A percentile compares a stretch with the other conserved stretches of the same genome.
These are phyloP conservation scores for Limtongozyma cylindracea DNA, from an alignment of 805 yeast species.

Conservation along the genomic window DNA sequence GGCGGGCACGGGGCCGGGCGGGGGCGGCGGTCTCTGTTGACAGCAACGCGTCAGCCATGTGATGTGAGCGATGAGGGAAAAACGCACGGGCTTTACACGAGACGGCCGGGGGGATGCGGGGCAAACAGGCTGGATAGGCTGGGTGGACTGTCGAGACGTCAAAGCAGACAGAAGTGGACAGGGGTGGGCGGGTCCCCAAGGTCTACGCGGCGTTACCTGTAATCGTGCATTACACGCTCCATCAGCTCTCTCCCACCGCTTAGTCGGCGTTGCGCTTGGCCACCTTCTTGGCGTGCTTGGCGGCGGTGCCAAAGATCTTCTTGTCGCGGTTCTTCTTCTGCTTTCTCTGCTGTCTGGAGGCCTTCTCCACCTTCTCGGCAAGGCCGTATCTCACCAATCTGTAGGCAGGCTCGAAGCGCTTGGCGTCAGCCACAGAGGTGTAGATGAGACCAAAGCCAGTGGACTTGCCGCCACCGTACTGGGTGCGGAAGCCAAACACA, in stretches of 20 bases:
- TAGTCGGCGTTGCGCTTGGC: slow-evolving; percentile 82
- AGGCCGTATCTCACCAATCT: slow-evolving; percentile 98
- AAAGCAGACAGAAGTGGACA: no score
- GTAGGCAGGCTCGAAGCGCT: slow-evolving; percentile 98
- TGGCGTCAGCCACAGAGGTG: slow-evolving; percentile 94
- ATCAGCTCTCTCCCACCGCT: slow-evolving; percentile 1
- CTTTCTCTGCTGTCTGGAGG: slow-evolving; percentile 99
- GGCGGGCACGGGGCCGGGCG: no score
- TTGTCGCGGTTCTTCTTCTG: slow-evolving; percentile 99
- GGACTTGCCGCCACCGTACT: slow-evolving; percentile 99
- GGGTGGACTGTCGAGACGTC: no score
- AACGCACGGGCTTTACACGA: no score
- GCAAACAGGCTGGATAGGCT: no score
- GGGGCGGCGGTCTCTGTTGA: no score
- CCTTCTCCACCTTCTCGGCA: slow-evolving; percentile 87
- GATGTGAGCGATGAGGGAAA: no score
- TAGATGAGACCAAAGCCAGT: slow-evolving; percentile 98
- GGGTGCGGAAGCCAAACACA: slow-evolving; percentile 98
- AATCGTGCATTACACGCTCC: not conserved
- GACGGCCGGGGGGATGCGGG: no score
- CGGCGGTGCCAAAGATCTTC: slow-evolving; percentile 98
- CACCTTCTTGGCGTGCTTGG: slow-evolving; percentile 76
- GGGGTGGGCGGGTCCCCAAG: no score
- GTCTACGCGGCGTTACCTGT: no score
- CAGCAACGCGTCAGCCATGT: no score